A percentile compares a stretch with the other conserved stretches of the same genome.
phyloP scores from a whole-genome alignment of 192 early-diverging fungal species.

The Rhizoclosmatium sp. region DNA sequence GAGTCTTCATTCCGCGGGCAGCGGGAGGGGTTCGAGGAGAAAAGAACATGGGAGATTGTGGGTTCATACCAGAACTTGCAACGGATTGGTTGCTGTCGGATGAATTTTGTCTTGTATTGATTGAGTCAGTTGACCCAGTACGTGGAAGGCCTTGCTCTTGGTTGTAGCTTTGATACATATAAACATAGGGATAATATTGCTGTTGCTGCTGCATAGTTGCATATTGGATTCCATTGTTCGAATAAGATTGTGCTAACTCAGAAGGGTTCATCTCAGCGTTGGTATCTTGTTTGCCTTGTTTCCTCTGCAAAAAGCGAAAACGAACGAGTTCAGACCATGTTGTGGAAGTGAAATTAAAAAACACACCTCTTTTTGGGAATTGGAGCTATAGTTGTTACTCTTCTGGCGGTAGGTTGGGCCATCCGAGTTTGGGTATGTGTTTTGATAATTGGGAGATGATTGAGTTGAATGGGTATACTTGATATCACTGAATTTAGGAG shows the following conservation, averaged over 20 bases:
- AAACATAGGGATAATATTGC: slow-evolving; percentile 9
- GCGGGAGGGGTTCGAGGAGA: slow-evolving; percentile 4
- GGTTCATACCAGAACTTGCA: neutral
- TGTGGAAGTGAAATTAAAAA: neutral
- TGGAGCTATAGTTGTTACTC: neutral
- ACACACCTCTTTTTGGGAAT: neutral
- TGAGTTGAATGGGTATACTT: neutral
- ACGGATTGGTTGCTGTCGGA: neutral
- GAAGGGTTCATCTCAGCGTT: too few relatives aligned
- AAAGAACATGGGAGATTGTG: slow-evolving; percentile 16
- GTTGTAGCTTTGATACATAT: slow-evolving; percentile 2
- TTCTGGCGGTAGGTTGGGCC: slow-evolving; percentile 5
- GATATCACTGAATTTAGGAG: neutral
- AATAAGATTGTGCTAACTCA: neutral
- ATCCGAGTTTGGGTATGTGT: neutral
- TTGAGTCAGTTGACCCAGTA: neutral
- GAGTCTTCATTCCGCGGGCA: neutral
- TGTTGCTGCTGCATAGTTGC: slow-evolving; percentile 1
- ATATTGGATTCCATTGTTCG: neutral
- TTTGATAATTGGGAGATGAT: neutral
- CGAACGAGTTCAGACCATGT: too few relatives aligned
- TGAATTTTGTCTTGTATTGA: neutral
- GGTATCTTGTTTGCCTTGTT: too few relatives aligned
- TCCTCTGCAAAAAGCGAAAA: too few relatives aligned
- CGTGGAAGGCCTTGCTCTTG: neutral